These are phyloP conservation scores for Verticillium dahliae DNA, from an alignment of 2,329 filamentous ascomycete species.

Conservation along the genomic window DNA sequence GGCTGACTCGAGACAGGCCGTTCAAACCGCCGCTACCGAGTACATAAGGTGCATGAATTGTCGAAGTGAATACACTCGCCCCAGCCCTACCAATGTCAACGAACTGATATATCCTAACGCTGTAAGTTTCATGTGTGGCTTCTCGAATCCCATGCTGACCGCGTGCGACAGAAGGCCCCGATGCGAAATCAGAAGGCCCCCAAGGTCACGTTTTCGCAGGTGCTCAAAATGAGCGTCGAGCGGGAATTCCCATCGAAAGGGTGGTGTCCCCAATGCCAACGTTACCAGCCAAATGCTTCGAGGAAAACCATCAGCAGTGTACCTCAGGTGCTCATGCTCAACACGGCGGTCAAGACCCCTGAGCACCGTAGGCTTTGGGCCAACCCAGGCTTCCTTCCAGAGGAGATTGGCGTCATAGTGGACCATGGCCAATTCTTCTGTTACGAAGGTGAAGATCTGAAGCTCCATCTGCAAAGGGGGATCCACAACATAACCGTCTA, in stretches of 20 bases:
- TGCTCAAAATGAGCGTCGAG: constrained; percentile 89
- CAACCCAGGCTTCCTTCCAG: constrained; percentile 82
- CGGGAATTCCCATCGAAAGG: constrained; percentile 82
- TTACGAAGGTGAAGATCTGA: constrained; percentile 87
- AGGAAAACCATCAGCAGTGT: constrained; percentile 77
- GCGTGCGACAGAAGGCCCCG: constrained; percentile 33
- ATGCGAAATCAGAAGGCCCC: constrained; percentile 42
- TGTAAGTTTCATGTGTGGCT: constrained; percentile 20
- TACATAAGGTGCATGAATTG: constrained; percentile 83
- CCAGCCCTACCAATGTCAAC: constrained; percentile 74
- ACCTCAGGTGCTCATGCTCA: constrained; percentile 82
- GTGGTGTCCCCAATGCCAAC: constrained; percentile 87
- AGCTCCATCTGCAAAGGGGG: constrained; percentile 69
- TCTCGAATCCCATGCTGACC: constrained; percentile 11
- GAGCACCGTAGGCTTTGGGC: constrained; percentile 81
- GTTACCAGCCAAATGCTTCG: constrained; percentile 83
- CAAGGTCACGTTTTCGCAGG: constrained; percentile 72
- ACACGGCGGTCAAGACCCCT: constrained; percentile 65
- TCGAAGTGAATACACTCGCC: constrained; percentile 74
- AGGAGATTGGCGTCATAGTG: constrained; percentile 88
- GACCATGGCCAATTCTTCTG: constrained; percentile 90
- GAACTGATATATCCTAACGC: constrained; percentile 74
- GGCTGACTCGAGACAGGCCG: constrained; percentile 30
- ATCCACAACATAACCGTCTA: constrained; percentile 81
- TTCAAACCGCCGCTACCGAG: constrained; percentile 65